phyloP scores from a whole-genome alignment of 805 yeast species.

The Pichia occidentalis region DNA sequence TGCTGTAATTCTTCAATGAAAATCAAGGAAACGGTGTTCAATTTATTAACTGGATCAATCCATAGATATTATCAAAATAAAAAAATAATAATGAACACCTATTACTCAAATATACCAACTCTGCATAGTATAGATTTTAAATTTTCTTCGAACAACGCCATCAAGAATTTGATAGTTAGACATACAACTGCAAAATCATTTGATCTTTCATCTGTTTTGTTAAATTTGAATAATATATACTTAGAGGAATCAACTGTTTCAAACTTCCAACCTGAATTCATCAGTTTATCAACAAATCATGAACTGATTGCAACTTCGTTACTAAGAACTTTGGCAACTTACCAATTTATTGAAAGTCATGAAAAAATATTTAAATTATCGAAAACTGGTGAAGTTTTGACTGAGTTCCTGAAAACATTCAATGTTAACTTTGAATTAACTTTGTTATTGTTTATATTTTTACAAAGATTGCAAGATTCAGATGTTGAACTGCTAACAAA shows the following conservation, averaged over 20 bases:
- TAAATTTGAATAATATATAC: conserved; percentile 28
- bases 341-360: conserved; percentile 41
- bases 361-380: conserved; percentile 36
- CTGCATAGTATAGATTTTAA: conserved; percentile 42
- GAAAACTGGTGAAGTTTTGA: conserved; percentile 46
- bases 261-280: conserved; percentile 12
- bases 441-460: conserved; percentile 41
- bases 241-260: conserved; percentile 14
- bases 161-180: conserved; percentile 17
- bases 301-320: conserved; percentile 55
- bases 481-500: conserved; percentile 37
- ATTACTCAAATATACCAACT: conserved; percentile 18
- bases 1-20: conserved; percentile 39
- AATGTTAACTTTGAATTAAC: conserved; percentile 9
- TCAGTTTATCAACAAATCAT: conserved; percentile 34
- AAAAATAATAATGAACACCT: conserved; percentile 44
- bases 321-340: conserved; percentile 45
- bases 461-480: conserved; percentile 31
- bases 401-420: conserved; percentile 1
- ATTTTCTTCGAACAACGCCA: conserved; percentile 22
- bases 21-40: conserved; percentile 55
- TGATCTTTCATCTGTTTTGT: conserved; percentile 28
- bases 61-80: conserved; percentile 83
- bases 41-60: conserved; percentile 61
- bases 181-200: conserved; percentile 29